These are phyloP conservation scores for Crithidia mellificae DNA, from an alignment of 208 protist species.

Conservation along the genomic window DNA sequence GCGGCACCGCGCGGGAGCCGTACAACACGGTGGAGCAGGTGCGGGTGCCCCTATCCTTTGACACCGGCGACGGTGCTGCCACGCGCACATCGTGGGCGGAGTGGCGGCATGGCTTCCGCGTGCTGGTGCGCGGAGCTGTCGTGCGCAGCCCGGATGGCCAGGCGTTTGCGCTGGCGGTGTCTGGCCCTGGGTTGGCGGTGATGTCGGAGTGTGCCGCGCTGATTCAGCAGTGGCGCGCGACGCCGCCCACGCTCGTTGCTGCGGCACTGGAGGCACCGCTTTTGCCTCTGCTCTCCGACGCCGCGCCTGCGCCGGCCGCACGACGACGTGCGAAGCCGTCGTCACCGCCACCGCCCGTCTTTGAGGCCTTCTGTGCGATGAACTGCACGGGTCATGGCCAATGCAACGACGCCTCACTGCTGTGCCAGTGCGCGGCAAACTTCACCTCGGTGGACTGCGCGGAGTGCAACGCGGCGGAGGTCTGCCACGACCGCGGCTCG, in stretches of 20 bases:
- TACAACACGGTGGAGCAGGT: slow-evolving; percentile 70
- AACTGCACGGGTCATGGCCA: slow-evolving; percentile 57
- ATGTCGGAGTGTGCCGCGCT: slow-evolving; percentile 16
- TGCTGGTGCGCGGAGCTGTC: slow-evolving; percentile 54
- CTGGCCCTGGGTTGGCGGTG: slow-evolving; percentile 52
- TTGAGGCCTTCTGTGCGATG: slow-evolving; percentile 34
- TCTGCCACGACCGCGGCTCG: slow-evolving; percentile 70
- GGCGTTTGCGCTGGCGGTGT: slow-evolving; percentile 60
- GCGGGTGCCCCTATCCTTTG: slow-evolving; percentile 26
- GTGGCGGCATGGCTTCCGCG: slow-evolving; percentile 43
- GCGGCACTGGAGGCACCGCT: no score
- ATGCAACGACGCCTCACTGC: slow-evolving; percentile 43
- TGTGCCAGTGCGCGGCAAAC: slow-evolving; percentile 47
- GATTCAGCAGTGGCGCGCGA: slow-evolving; percentile 15
- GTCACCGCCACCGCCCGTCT: no score
- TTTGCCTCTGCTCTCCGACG: no score
- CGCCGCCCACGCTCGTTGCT: neutral
- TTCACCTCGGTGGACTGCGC: slow-evolving; percentile 72
- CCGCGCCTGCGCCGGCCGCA: no score
- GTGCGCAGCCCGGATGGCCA: slow-evolving; percentile 45
- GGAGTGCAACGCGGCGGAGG: slow-evolving; percentile 52
- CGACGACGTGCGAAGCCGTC: no score
- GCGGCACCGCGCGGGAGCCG: slow-evolving; percentile 29
- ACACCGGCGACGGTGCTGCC: neutral
- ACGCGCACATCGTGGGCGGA: no score